phyloP scores from a whole-genome alignment of 768 basidiomycete species.

The Tricholoma matsutake region DNA sequence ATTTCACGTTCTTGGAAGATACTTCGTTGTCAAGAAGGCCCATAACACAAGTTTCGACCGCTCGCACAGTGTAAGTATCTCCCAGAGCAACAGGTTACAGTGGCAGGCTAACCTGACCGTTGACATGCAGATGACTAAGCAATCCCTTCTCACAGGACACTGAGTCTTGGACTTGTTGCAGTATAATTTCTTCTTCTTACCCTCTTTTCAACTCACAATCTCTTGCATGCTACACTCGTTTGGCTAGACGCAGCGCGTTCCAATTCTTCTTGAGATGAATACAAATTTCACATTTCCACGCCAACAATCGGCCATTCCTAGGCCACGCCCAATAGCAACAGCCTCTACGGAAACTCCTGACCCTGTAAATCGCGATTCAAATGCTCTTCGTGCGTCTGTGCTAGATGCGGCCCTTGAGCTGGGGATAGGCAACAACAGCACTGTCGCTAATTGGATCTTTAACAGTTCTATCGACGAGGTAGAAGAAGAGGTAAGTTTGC shows the following conservation, averaged over 20 bases:
- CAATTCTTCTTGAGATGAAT: conserved; percentile 25
- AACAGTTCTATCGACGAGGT: conserved; percentile 57
- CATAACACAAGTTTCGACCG: no score
- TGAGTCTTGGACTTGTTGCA: no score
- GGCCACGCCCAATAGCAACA: conserved; percentile 16
- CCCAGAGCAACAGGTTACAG: no score
- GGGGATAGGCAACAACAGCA: conserved; percentile 55
- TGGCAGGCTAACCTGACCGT: no score
- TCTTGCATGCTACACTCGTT: background rate
- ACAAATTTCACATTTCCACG: conserved; percentile 31
- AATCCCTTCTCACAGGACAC: no score
- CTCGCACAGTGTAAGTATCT: no score
- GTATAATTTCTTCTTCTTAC: background rate
- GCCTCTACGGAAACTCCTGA: conserved; percentile 5
- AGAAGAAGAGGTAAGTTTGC: conserved; percentile 43
- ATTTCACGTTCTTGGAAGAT: no score
- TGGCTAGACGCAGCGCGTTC: conserved; percentile 13
- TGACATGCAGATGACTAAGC: no score
- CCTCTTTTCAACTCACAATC: background rate
- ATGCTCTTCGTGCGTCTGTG: conserved; percentile 65
- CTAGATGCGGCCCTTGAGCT: conserved; percentile 71
- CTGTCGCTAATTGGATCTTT: conserved; percentile 73
- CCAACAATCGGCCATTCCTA: conserved; percentile 19
- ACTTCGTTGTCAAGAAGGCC: no score
- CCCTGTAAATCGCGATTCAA: conserved; percentile 47